Base-by-base conservation (phyloP, 1,139 yeast genomes). In the Taiozyma onychis region DNA sequence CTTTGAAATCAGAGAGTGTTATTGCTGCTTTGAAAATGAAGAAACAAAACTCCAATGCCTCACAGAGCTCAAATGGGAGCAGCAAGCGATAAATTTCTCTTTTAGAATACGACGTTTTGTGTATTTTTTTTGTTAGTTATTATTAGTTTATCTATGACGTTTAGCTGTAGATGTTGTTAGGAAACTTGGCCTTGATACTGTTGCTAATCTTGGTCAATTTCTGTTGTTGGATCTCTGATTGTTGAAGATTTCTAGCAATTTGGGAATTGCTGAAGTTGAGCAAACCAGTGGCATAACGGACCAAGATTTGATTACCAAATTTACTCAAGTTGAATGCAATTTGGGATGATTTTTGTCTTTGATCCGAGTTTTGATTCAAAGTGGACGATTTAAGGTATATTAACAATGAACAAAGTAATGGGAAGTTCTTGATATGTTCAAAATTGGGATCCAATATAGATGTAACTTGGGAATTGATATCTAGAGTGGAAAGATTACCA, bases 271-370 rank as follows among this genome's bases (percentile, higher is more conserved):
- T 39, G 6, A 43, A 44, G 45, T 60, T 60, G 42, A 59, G 43
- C 13, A 53, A n/a, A 11, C 65, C 65, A 22, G 55, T 45, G 14
- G 55, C 49, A 39, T 56, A 61, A 47, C 65, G 53, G 10, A 61
- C 24, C 30, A 61, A 37, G 9, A 60, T 57, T 9, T 53, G 54
- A 41, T 55, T 52, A 2, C 63, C 63, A 41, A 56, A 47, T 44
- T 60, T 61, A 6, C 63, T 56, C 28, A 58, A 27, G 44, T 59
- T 61, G 47, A 60, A 61, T 1, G 60, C 52, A 7, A 55, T 27
- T 42, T 61, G 64, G 5, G 65, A 61, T 1, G 59, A 52, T 47
- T 61, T 60, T 47, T 61, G 65, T 35, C 54, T 60, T 45, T 60
- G 57, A 45, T 60, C 62, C 2, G 63, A 60, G 43, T 59, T 59